A percentile compares a stretch with the other conserved stretches of the same genome.
Conservation (phyloP, 768 basidiomycete genomes). For the Suillus cothurnatus region DNA sequence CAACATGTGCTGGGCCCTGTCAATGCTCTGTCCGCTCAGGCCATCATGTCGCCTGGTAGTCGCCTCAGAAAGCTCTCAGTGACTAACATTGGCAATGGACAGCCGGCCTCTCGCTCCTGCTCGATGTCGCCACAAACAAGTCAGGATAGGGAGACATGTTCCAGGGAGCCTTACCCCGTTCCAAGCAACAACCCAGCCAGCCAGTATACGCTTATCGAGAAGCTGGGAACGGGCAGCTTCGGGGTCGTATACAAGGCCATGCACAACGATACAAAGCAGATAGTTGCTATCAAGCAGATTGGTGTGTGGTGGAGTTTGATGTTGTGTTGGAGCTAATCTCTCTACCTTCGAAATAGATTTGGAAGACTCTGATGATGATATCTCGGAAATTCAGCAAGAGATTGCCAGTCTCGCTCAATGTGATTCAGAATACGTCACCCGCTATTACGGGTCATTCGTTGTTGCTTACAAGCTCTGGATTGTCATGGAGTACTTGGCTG, state of each 20-base stretch:
- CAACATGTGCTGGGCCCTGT: conserved; percentile 19
- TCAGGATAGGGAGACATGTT: conserved; percentile 42
- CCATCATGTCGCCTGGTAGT: conserved; percentile 45
- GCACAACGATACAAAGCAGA: conserved; percentile 91
- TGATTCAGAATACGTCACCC: conserved; percentile 95
- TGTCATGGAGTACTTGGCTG: conserved; percentile 98
- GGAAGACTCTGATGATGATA: conserved; percentile 98
- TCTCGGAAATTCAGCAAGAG: conserved; percentile 97
- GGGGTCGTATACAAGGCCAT: conserved; percentile 97
- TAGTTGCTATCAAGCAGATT: conserved; percentile 98
- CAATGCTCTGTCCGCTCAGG: conserved; percentile 19
- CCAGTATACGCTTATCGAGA: conserved; percentile 92
- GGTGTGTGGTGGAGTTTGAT: conserved; percentile 51
- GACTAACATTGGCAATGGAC: conserved; percentile 36
- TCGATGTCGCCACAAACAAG: conserved; percentile 46
- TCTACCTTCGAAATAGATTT: conserved; percentile 60
- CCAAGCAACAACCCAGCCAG: conserved; percentile 82
- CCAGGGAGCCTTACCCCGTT: conserved; percentile 65
- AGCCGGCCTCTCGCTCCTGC: conserved; percentile 44
- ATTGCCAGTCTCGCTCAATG: conserved; percentile 95
- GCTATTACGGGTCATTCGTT: conserved; percentile 97
- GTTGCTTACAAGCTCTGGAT: conserved; percentile 98
- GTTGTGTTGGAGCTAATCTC: conserved; percentile 13
- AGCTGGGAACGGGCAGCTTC: conserved; percentile 96
- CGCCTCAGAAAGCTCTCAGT: conserved; percentile 41